A percentile compares a stretch with the other conserved stretches of the same genome.
Evolutionary conservation across 805 yeast genomes (phyloP).

Genomic region (Candida sithepensis): DNA sequence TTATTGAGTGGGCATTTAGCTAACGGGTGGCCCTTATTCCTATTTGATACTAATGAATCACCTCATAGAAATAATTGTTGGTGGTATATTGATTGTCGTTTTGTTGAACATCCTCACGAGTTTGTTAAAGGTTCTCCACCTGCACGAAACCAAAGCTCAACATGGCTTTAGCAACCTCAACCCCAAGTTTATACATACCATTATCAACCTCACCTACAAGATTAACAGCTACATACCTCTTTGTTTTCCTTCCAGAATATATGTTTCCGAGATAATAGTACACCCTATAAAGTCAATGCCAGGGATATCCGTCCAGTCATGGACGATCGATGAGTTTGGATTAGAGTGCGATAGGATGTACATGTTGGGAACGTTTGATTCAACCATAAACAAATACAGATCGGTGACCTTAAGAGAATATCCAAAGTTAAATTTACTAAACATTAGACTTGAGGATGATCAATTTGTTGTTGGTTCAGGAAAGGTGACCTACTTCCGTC

Average conservation of each 20-base stretch:
- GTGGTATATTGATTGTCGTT: not conserved
- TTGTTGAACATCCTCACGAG: not conserved
- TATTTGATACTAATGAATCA: too few species aligned
- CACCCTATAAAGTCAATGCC: conserved; percentile 27
- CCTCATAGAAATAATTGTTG: not conserved
- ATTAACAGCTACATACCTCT: not conserved
- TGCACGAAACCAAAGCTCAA: conserved; percentile 13
- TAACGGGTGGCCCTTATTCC: too few species aligned
- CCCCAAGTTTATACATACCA: not conserved
- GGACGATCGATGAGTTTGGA: conserved; percentile 22
- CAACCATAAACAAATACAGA: conserved; percentile 5
- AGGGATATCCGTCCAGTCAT: conserved; percentile 18
- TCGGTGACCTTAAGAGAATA: conserved; percentile 22
- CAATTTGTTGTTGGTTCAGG: conserved; percentile 11
- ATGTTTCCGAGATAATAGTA: conserved; percentile 12
- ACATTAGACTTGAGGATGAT: conserved; percentile 5
- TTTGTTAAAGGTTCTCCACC: conserved; percentile 1
- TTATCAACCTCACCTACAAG: not conserved
- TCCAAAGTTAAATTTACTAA: conserved; percentile 15
- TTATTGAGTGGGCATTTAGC: too few species aligned
- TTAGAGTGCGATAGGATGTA: conserved; percentile 27
- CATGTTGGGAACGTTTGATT: conserved; percentile 22
- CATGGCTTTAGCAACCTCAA: conserved; percentile 9
- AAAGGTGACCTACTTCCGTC: conserved; percentile 9
- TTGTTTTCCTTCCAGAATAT: not conserved